Percentiles rank a stretch among this genome's conserved stretches.
These are phyloP conservation scores for Cystoisospora suis DNA, from an alignment of 169 alveolate species.

Conservation along the genomic window DNA sequence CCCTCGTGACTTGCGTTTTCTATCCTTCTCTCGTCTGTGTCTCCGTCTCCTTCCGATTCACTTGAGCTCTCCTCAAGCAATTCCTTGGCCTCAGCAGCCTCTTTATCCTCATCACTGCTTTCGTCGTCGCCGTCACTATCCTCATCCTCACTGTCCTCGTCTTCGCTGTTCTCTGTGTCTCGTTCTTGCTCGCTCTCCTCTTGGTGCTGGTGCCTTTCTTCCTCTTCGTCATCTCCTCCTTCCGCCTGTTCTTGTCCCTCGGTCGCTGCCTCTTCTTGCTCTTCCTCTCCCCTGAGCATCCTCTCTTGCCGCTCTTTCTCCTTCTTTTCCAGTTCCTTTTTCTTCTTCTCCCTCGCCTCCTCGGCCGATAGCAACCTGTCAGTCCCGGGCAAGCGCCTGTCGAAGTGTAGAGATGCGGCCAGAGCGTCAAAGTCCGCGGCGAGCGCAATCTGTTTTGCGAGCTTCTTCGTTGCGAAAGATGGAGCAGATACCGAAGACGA, in stretches of 20 bases:
- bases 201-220: background rate
- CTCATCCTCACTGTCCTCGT: background rate
- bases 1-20: background rate
- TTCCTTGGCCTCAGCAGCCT: background rate
- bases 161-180: background rate
- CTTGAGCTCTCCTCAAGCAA: background rate
- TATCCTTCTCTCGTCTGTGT: background rate
- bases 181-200: background rate
- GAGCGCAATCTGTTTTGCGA: background rate
- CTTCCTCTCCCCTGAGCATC: slow-evolving; percentile 26
- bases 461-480: background rate
- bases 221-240: background rate
- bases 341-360: slow-evolving; percentile 7
- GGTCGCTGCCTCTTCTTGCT: background rate
- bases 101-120: background rate
- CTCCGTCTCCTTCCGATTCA: background rate
- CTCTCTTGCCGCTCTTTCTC: slow-evolving; percentile 33
- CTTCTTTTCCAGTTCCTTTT: slow-evolving; percentile 3
- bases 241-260: background rate
- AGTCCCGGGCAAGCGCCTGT: slow-evolving; percentile 31
- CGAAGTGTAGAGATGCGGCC: slow-evolving; percentile 40
- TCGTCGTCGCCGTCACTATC: background rate
- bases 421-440: slow-evolving; percentile 44
- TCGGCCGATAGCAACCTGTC: slow-evolving; percentile 41
- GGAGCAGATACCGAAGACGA: background rate